These are phyloP conservation scores for Takashimella koratensis DNA, from an alignment of 1,284 basidiomycete genomes.

Conservation along the genomic window DNA sequence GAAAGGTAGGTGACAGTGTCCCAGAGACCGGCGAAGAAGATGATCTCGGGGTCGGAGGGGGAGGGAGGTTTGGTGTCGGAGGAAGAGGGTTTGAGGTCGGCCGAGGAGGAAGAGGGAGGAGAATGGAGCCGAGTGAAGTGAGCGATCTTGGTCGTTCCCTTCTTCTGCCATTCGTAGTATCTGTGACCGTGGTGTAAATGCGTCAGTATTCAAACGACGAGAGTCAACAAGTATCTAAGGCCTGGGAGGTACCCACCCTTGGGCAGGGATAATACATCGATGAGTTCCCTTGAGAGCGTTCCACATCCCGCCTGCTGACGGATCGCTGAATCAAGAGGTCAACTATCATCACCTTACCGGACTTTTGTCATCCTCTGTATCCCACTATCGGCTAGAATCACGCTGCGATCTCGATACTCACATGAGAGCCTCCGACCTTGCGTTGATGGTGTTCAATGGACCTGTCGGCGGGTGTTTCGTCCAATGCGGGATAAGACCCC, in stretches of 20 bases:
- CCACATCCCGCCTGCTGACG: slow-evolving; percentile 65
- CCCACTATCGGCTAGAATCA: neutral
- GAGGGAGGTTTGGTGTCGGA: neutral
- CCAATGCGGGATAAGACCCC: slow-evolving; percentile 86
- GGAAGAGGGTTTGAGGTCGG: slow-evolving; percentile 5
- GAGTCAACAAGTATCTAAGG: slow-evolving; percentile 8
- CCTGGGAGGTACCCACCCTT: slow-evolving; percentile 58
- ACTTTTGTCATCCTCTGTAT: too few relatives aligned
- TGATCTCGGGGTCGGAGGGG: slow-evolving; percentile 58
- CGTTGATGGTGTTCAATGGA: slow-evolving; percentile 80
- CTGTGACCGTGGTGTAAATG: slow-evolving; percentile 54
- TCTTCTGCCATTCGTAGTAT: slow-evolving; percentile 89
- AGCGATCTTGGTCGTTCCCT: slow-evolving; percentile 70
- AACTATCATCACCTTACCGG: neutral
- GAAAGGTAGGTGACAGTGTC: slow-evolving; percentile 61
- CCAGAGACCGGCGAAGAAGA: slow-evolving; percentile 86
- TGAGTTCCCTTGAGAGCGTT: slow-evolving; percentile 69
- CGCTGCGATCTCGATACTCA: slow-evolving; percentile 50
- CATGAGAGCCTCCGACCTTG: slow-evolving; percentile 75
- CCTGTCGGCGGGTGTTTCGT: slow-evolving; percentile 64
- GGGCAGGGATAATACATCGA: slow-evolving; percentile 71
- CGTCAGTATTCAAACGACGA: slow-evolving; percentile 15
- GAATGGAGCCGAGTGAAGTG: slow-evolving; percentile 66
- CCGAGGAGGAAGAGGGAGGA: slow-evolving; percentile 8
- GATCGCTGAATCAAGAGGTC: slow-evolving; percentile 26